Conservation (phyloP, 2,329 filamentous ascomycete genomes). For the Microsporum audouinii region DNA sequence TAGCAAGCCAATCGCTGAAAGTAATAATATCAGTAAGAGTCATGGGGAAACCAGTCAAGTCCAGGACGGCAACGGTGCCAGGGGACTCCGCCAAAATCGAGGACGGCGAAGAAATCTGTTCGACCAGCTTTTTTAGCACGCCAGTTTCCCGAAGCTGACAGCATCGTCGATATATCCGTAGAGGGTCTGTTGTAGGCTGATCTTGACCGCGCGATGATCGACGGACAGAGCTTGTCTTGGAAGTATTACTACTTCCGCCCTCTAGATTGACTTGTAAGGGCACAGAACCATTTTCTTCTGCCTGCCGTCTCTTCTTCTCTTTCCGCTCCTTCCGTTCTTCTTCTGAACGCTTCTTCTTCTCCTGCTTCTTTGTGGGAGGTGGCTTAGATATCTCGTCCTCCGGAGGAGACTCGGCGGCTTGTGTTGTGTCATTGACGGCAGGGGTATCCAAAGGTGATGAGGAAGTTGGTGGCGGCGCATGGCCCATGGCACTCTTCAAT, state of each 20-base stretch:
- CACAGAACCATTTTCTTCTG: conserved; percentile 75
- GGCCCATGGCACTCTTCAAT: conserved; percentile 46
- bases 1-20: conserved; percentile 82
- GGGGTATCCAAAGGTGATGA: background rate
- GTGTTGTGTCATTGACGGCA: background rate
- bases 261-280: conserved; percentile 73
- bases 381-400: conserved; percentile 25
- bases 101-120: conserved; percentile 66
- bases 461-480: background rate
- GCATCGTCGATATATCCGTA: conserved; percentile 85
- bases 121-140: conserved; percentile 80
- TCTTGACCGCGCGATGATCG: conserved; percentile 39
- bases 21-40: conserved; percentile 75
- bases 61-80: conserved; percentile 70
- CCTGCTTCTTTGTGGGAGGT: conserved; percentile 58
- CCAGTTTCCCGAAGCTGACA: conserved; percentile 89
- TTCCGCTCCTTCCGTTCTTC: conserved; percentile 86
- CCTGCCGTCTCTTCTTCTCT: conserved; percentile 72
- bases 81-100: conserved; percentile 52
- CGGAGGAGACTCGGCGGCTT: background rate
- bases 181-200: conserved; percentile 75
- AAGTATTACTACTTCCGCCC: conserved; percentile 46
- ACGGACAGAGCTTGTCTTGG: conserved; percentile 25
- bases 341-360: conserved; percentile 92
- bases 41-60: conserved; percentile 74